Evolutionary conservation across 805 yeast species (phyloP).

Genomic region (Candida insectalens): DNA sequence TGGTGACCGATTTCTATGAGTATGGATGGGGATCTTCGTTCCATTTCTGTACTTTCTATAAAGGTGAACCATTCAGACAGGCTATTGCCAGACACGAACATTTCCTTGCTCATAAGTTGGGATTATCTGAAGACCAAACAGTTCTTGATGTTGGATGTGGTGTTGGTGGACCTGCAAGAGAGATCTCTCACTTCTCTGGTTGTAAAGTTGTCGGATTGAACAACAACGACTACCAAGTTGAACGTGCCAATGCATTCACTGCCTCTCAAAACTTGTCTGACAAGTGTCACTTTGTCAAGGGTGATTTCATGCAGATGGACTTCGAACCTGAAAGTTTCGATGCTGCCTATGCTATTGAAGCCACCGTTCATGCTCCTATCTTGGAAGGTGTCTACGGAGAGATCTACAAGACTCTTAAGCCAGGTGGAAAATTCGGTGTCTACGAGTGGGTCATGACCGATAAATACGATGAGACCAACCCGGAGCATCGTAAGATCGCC

Average conservation of each 20-base stretch:
- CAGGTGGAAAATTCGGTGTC: constrained; percentile 96
- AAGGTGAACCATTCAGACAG: constrained; percentile 88
- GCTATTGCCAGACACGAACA: constrained; percentile 98
- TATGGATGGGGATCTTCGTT: constrained; percentile 99
- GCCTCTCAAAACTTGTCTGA: constrained; percentile 51
- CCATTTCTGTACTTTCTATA: constrained; percentile 92
- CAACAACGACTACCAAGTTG: constrained; percentile 95
- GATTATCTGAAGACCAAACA: constrained; percentile 66
- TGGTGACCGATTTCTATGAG: constrained; percentile 96
- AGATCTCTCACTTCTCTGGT: constrained; percentile 85
- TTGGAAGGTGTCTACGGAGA: constrained; percentile 93
- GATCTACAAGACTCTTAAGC: constrained; percentile 90
- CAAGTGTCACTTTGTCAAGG: constrained; percentile 81
- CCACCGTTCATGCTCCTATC: constrained; percentile 95
- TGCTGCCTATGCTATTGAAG: constrained; percentile 97
- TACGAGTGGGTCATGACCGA: constrained; percentile 99
- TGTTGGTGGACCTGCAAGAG: constrained; percentile 99
- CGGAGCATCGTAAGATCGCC: constrained; percentile 87
- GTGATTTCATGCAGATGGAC: constrained; percentile 99
- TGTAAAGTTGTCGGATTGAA: constrained; percentile 83
- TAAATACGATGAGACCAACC: constrained; percentile 74
- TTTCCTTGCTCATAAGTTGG: constrained; percentile 81
- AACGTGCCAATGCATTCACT: constrained; percentile 81
- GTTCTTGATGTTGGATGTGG: constrained; percentile 99
- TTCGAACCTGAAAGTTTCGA: constrained; percentile 85